Evolutionary conservation across 2,329 filamentous ascomycete genomes (phyloP).

Genomic region (Pseudocercospora cruenta): DNA sequence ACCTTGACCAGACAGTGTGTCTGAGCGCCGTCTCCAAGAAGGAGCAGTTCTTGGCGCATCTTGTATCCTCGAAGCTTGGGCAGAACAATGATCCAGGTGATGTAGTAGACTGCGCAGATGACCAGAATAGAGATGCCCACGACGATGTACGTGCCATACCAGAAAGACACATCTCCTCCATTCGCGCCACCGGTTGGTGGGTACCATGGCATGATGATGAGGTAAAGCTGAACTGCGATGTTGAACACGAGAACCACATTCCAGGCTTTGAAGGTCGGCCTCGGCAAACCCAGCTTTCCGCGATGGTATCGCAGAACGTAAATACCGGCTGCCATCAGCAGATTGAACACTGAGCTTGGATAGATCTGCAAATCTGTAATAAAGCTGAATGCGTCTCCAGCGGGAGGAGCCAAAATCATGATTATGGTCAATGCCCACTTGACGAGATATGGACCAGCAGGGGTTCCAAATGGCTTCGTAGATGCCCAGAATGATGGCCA

Average conservation of each 20-base stretch:
- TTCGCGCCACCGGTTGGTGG: conserved; percentile 63
- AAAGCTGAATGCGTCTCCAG: conserved; percentile 68
- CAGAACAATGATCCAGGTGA: conserved; percentile 60
- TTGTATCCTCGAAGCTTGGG: conserved; percentile 58
- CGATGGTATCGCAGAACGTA: conserved; percentile 61
- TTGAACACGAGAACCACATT: conserved; percentile 61
- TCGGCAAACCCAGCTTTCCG: conserved; percentile 52
- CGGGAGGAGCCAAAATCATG: conserved; percentile 64
- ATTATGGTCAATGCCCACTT: conserved; percentile 57
- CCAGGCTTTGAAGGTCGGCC: conserved; percentile 63
- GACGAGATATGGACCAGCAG: conserved; percentile 58
- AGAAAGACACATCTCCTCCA: conserved; percentile 71
- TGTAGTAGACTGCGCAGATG: conserved; percentile 62
- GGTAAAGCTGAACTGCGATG: conserved; percentile 62
- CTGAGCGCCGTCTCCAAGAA: conserved; percentile 54
- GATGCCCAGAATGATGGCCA: conserved; percentile 66
- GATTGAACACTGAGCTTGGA: conserved; percentile 61
- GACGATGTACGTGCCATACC: conserved; percentile 71
- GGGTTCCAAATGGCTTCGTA: conserved; percentile 66
- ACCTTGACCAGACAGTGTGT: conserved; percentile 60
- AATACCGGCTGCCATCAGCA: conserved; percentile 61
- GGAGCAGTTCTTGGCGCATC: conserved; percentile 59
- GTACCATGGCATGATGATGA: conserved; percentile 73
- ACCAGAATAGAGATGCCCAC: conserved; percentile 67
- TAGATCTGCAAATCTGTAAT: conserved; percentile 57